These are phyloP conservation scores for Vaccinium darrowii DNA, from an alignment of 148 eudicot species.

Conservation along the genomic window DNA sequence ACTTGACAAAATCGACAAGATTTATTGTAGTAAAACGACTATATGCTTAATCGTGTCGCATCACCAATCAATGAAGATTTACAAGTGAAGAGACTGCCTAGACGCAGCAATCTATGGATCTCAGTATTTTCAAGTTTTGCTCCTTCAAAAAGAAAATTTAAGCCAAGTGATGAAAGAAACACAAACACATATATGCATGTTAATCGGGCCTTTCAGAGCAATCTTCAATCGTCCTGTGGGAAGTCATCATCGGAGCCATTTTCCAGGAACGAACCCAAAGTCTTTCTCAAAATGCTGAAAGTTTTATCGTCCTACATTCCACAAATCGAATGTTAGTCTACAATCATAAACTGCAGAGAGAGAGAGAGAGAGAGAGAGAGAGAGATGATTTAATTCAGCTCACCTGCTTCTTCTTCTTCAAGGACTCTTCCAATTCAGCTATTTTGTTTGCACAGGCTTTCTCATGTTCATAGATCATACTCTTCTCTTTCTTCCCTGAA, in stretches of 20 bases:
- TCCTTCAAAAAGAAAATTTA: neutral
- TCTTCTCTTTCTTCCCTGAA: conserved; percentile 28
- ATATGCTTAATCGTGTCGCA: neutral
- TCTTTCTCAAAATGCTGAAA: conserved; percentile 74
- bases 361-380: neutral
- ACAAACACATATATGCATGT: neutral
- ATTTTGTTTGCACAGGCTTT: conserved; percentile 25
- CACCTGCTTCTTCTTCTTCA: conserved; percentile 34
- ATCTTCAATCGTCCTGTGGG: conserved; percentile 52
- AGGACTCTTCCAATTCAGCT: conserved; percentile 25
- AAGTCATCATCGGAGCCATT: conserved; percentile 79
- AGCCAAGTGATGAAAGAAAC: neutral
- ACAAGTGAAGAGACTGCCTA: neutral
- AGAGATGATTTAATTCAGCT: neutral
- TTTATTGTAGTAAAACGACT: neutral
- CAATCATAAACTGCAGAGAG: neutral
- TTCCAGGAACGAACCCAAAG: conserved; percentile 75
- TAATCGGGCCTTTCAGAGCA: neutral
- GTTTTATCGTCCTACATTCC: conserved; percentile 68
- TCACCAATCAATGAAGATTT: neutral
- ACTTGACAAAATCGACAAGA: neutral
- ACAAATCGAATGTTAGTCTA: neutral
- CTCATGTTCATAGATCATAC: conserved; percentile 22
- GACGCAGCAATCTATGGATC: neutral
- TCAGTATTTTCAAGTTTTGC: neutral